Base-by-base conservation (phyloP, 2,329 filamentous ascomycete genomes). In the Fusarium coffeatum region DNA sequence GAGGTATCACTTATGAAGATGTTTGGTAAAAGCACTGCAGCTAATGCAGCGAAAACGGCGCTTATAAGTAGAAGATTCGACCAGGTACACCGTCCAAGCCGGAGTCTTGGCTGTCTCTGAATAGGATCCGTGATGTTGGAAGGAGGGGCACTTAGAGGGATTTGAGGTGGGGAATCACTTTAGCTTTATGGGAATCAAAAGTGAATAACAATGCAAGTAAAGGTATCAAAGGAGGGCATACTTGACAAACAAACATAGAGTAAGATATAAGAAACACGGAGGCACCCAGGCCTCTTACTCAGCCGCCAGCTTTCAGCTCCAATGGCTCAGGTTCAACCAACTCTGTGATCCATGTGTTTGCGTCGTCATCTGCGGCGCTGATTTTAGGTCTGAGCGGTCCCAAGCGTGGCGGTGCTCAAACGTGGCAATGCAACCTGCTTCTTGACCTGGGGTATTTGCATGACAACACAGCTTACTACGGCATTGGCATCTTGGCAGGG, bases 311-410 rank as follows among this genome's bases (percentile, higher is more conserved):
- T 40, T 66, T 56, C 59, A 61, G 51, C 45, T 58, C 32, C 30
- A 46, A 50, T 51, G 34, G 41, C 18, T 41, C n/a, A 41, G 25
- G 40, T 41, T 25, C 20, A 43, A 59, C 59, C 55, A 59, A 32
- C 55, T 55, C 49, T 25, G 18, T 50, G 50, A 62, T 49, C 58
- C 67, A 65, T 56, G 56, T 55, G 46, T 49, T 42, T 59, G 68
- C 67, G 64, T 71, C 68, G 68, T 71, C 68, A 71, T 71, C 68
- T 62, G 64, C 37, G 68, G 68, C 68, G 41, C 53, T 69, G 64
- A 63, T 43, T 43, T 40, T 63, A 65, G 25, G 65, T 34, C 53
- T 67, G 45, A 48, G 47, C 42, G 65, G 48, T 54, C 22, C 22
- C 55, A 69, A 62, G 53, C 47, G 68, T 71, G 68, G 68, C 68